Evolutionary conservation across 2,329 filamentous ascomycete genomes (phyloP), one percentile per base, ranked within the genome.

Genomic region (Fusarium penzigii): DNA sequence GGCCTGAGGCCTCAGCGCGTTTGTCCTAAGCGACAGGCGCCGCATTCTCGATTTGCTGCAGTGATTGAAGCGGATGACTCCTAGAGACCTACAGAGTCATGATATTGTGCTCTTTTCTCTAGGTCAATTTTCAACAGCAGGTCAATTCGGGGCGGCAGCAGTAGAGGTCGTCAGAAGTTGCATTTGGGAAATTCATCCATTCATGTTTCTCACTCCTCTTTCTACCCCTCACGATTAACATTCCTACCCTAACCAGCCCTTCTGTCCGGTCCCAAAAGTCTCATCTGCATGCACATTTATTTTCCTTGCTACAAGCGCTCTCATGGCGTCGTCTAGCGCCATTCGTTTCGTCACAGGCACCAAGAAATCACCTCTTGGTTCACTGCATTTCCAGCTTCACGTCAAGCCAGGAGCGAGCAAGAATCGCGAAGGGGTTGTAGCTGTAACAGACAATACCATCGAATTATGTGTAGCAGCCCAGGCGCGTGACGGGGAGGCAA

Each of bases 341-440:
- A 72, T 81, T 45, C 73, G 74, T 43, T 81, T 79, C 59, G 72
- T 82, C 42, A 72, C 76, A 4, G 73, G 74, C 4, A 70, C 77
- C 44, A 77, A 75, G 46, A 82, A 78, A 52, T 73, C 76, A 1
- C 63, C 71, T 29, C 53, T 70, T 5, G 74, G 72, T 20, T 75
- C 71, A 2, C 68, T 90, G 16, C 81, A 85, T 48, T 72, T 90
- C 32, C 76, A 80, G 25, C 89, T 88, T 66, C 83, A 81, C 59
- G 81, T 90, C 51, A 89, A 87, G 55, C 84, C 88, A 0, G 84
- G 86, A 4, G 81, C 82, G 12, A 84, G 76, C 65, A 83, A 81
- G 29, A 75, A 75, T 20, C 80, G 85, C 34, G 80, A 88, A 60
- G 87, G 87, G 13, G 75, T 90, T 42, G 65, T 73, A 3, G 74